Evolutionary conservation across 768 basidiomycete genomes (phyloP).

Genomic region (Baorangia bicolor): DNA sequence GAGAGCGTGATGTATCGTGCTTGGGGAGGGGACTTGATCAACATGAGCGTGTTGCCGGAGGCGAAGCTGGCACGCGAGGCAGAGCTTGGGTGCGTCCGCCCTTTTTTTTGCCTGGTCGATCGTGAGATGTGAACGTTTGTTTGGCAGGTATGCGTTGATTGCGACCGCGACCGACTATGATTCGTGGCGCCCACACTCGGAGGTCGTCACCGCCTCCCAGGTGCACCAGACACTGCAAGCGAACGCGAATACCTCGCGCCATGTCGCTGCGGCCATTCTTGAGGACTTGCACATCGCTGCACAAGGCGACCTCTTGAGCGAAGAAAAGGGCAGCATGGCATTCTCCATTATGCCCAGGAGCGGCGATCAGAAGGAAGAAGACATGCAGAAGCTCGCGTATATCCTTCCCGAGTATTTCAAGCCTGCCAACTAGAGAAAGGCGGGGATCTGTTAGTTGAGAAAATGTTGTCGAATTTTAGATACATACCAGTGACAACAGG

Average conservation of each 20-base stretch:
- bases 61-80: slow-evolving; percentile 97
- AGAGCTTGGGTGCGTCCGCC: slow-evolving; percentile 67
- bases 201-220: slow-evolving; percentile 85
- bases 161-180: slow-evolving; percentile 95
- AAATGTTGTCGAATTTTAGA: neutral
- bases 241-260: slow-evolving; percentile 85
- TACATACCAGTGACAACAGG: too few relatives aligned
- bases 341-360: slow-evolving; percentile 79
- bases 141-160: slow-evolving; percentile 81
- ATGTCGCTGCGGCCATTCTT: slow-evolving; percentile 67
- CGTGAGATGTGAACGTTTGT: neutral
- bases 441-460: neutral
- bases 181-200: slow-evolving; percentile 82
- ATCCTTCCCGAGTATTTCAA: slow-evolving; percentile 78
- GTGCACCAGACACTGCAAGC: slow-evolving; percentile 84
- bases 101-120: neutral
- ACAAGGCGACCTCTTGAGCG: slow-evolving; percentile 54
- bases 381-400: slow-evolving; percentile 67
- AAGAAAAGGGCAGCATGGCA: slow-evolving; percentile 81
- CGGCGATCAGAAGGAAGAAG: slow-evolving; percentile 52
- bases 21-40: slow-evolving; percentile 93
- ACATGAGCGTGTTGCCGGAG: slow-evolving; percentile 97
- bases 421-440: slow-evolving; percentile 1
- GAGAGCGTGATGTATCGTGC: slow-evolving; percentile 92
- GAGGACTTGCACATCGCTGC: slow-evolving; percentile 66